These are phyloP conservation scores for Dendrobium huoshanense DNA, from an alignment of 106 monocot species.

Conservation along the genomic window DNA sequence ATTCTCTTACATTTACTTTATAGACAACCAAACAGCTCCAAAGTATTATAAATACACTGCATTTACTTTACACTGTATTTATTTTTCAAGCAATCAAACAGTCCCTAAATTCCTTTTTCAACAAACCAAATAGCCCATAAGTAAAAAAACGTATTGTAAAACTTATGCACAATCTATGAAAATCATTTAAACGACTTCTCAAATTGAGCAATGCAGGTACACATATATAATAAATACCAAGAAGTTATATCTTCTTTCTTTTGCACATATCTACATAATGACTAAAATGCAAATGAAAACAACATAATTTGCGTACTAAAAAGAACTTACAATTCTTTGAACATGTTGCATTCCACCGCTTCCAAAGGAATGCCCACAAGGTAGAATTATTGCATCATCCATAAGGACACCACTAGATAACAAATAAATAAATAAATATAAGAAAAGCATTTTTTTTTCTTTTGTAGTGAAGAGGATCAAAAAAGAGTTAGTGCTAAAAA, in stretches of 20 bases:
- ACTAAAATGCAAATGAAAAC: not conserved
- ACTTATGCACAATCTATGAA: not conserved
- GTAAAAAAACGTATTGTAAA: not conserved
- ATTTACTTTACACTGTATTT: too few species aligned
- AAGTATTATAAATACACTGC: too few species aligned
- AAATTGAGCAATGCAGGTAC: not conserved
- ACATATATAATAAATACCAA: not conserved
- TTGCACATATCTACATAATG: not conserved
- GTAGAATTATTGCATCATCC: slow-evolving; percentile 91
- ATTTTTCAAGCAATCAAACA: too few species aligned
- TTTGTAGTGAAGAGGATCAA: not conserved
- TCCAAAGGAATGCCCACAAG: slow-evolving; percentile 91
- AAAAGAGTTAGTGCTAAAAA: not conserved
- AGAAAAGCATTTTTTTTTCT: not conserved
- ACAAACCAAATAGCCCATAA: not conserved
- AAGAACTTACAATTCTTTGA: slow-evolving; percentile 41
- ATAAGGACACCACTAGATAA: slow-evolving; percentile 58
- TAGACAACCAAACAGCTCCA: too few species aligned
- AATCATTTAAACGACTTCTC: not conserved
- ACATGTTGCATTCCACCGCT: slow-evolving; percentile 69
- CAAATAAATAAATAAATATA: not conserved
- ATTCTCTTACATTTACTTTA: too few species aligned
- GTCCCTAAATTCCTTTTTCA: not conserved
- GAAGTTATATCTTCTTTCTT: not conserved
- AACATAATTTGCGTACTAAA: not conserved